Evolutionary conservation across 345 rosid genomes (phyloP).

Genomic region (Psidium friedrichsthalianum): DNA sequence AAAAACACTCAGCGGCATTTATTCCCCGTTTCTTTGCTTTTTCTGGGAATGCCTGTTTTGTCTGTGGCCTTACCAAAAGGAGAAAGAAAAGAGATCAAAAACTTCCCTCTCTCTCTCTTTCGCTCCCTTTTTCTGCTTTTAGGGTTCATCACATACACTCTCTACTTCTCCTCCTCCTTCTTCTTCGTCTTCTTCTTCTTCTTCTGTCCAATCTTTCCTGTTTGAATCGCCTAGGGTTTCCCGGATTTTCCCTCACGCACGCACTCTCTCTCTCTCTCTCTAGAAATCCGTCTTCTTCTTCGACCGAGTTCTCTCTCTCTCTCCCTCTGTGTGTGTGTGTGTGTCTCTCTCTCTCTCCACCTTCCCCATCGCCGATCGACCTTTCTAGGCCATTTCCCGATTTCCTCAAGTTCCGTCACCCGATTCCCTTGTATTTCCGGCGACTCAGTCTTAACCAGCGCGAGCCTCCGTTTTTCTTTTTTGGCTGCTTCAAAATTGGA

Average conservation of each 20-base stretch:
- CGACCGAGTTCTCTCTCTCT: too few species aligned
- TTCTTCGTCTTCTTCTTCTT: not conserved
- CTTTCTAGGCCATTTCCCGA: too few species aligned
- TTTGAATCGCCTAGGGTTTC: constrained; percentile 34
- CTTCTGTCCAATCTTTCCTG: not conserved
- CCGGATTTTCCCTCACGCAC: not conserved
- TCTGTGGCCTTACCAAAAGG: not conserved
- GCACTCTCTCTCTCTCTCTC: not conserved
- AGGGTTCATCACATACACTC: not conserved
- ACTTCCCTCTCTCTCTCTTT: not conserved
- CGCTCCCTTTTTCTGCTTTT: not conserved
- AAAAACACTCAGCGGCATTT: not conserved
- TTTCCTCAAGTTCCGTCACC: too few species aligned
- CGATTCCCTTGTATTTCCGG: too few species aligned
- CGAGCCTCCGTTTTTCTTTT: too few species aligned
- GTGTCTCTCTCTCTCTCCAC: too few species aligned
- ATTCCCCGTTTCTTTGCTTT: not conserved
- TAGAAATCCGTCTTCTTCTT: not conserved
- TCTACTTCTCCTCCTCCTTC: too few species aligned
- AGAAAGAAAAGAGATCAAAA: not conserved
- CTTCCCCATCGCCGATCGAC: too few species aligned
- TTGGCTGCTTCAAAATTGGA: too few species aligned
- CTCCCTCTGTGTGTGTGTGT: too few species aligned
- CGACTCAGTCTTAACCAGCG: too few species aligned
- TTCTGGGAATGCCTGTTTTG: not conserved